phyloP scores from a whole-genome alignment of 2,329 filamentous ascomycete genomes.

The Aspergillus tubingensis region DNA sequence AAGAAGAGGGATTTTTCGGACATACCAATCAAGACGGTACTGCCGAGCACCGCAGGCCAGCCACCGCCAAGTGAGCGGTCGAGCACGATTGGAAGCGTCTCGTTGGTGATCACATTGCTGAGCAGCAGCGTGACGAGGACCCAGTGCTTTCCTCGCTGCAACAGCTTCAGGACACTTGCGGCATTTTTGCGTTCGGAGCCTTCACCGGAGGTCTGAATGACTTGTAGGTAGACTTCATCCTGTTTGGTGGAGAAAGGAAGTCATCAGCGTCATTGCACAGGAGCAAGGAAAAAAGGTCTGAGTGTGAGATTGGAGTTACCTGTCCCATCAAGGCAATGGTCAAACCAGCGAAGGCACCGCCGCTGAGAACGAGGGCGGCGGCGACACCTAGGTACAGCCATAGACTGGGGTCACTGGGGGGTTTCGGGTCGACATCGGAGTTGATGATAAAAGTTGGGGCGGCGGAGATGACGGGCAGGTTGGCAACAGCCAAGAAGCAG shows the following conservation, averaged over 20 bases:
- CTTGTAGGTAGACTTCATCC: constrained; percentile 96
- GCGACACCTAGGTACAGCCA: constrained; percentile 83
- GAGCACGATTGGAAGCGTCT: constrained; percentile 91
- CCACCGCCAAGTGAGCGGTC: constrained; percentile 92
- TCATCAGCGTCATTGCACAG: not conserved
- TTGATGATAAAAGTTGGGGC: constrained; percentile 33
- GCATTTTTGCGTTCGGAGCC: constrained; percentile 87
- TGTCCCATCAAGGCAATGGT: constrained; percentile 70
- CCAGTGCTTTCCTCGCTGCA: constrained; percentile 95
- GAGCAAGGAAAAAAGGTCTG: not conserved
- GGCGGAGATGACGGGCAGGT: constrained; percentile 42
- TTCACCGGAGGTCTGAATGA: constrained; percentile 81
- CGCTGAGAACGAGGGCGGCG: constrained; percentile 76
- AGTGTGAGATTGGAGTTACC: constrained; percentile 26
- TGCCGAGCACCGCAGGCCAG: constrained; percentile 89
- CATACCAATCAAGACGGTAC: constrained; percentile 89
- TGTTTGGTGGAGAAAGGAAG: constrained; percentile 42
- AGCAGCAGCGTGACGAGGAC: constrained; percentile 91
- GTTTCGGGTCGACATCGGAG: constrained; percentile 48
- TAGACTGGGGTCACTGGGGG: constrained; percentile 63
- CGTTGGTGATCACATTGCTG: constrained; percentile 97
- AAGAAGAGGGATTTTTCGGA: constrained; percentile 8
- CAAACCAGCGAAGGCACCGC: constrained; percentile 90
- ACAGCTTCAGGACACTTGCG: constrained; percentile 72
- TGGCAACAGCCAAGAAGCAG: constrained; percentile 38